phyloP scores from a whole-genome alignment of 495 filamentous ascomycete species.

The Penicillium tannophilum region DNA sequence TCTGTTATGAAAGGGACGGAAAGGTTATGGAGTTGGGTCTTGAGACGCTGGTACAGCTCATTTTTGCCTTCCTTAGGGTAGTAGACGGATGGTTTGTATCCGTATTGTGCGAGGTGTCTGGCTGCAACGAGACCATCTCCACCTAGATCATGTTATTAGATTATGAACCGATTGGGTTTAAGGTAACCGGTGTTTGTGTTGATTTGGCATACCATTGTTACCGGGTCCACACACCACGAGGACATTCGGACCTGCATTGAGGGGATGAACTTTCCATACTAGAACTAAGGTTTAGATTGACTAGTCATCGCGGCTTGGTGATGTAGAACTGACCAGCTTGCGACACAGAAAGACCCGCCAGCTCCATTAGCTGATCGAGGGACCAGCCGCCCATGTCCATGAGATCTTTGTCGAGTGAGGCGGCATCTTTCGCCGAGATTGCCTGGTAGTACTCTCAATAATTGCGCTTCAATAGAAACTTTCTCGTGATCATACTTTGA shows the following conservation, averaged over 20 bases:
- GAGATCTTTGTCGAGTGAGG: constrained; percentile 86
- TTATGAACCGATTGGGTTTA: background rate
- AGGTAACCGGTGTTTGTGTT: background rate
- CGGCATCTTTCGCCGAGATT: constrained; percentile 82
- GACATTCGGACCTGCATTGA: constrained; percentile 67
- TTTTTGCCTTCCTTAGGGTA: constrained; percentile 91
- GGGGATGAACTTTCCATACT: constrained; percentile 66
- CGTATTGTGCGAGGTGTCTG: constrained; percentile 90
- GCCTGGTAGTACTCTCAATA: constrained; percentile 55
- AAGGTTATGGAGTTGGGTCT: constrained; percentile 80
- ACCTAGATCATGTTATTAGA: constrained; percentile 49
- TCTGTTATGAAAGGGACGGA: constrained; percentile 83
- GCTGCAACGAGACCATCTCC: constrained; percentile 96
- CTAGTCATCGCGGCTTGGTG: background rate
- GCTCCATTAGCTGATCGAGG: constrained; percentile 95
- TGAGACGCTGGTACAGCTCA: constrained; percentile 83
- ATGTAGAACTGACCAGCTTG: constrained; percentile 67
- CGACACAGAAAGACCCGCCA: constrained; percentile 90
- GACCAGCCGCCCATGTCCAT: constrained; percentile 94
- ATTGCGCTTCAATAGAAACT: background rate
- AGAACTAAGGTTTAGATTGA: background rate
- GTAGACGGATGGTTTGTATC: constrained; percentile 86
- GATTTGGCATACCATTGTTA: constrained; percentile 73
- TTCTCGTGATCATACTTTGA: constrained; percentile 33
- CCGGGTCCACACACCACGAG: constrained; percentile 92